Evolutionary conservation across 352 stramenopile genomes (phyloP).

Genomic region (Phytophthora constricta): DNA sequence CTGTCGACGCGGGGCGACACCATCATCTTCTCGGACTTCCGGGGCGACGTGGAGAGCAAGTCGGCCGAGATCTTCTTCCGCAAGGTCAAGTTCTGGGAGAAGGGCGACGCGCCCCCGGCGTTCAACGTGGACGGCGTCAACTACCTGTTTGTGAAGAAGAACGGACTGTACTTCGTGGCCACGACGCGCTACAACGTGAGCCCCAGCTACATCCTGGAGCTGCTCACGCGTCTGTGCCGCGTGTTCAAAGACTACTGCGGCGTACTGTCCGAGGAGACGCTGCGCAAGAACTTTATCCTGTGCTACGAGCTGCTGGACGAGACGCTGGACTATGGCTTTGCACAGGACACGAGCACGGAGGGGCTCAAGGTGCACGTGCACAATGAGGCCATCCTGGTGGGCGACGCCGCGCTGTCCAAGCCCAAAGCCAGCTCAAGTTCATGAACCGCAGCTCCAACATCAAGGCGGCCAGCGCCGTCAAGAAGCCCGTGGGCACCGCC

Average conservation of each 20-base stretch:
- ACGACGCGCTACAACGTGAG: conserved; percentile 97
- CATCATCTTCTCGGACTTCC: conserved; percentile 98
- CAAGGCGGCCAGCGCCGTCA: conserved; percentile 86
- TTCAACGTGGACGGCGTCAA: conserved; percentile 98
- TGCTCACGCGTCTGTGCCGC: conserved; percentile 93
- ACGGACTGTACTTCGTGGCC: conserved; percentile 98
- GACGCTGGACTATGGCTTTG: conserved; percentile 98
- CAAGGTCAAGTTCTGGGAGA: conserved; percentile 99
- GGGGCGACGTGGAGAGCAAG: conserved; percentile 86
- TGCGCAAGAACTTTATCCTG: conserved; percentile 99
- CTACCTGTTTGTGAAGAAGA: conserved; percentile 98
- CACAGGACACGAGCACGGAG: conserved; percentile 97
- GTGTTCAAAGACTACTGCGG: conserved; percentile 99
- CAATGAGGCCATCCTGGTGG: conserved; percentile 97
- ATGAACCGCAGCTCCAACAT: conserved; percentile 81
- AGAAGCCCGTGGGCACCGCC: conserved; percentile 84
- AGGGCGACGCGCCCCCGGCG: conserved; percentile 95
- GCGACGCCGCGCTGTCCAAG: conserved; percentile 79
- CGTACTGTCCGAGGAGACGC: conserved; percentile 97
- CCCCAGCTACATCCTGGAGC: conserved; percentile 95
- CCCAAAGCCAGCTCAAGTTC: conserved; percentile 92
- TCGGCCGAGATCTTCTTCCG: conserved; percentile 98
- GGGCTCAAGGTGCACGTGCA: conserved; percentile 98
- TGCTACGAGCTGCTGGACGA: conserved; percentile 99
- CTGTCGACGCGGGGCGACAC: conserved; percentile 98